Percentiles rank a stretch among this genome's conserved stretches.
These are phyloP conservation scores for Phoma sp. DNA, from an alignment of 2,329 filamentous ascomycete species.

Conservation along the genomic window DNA sequence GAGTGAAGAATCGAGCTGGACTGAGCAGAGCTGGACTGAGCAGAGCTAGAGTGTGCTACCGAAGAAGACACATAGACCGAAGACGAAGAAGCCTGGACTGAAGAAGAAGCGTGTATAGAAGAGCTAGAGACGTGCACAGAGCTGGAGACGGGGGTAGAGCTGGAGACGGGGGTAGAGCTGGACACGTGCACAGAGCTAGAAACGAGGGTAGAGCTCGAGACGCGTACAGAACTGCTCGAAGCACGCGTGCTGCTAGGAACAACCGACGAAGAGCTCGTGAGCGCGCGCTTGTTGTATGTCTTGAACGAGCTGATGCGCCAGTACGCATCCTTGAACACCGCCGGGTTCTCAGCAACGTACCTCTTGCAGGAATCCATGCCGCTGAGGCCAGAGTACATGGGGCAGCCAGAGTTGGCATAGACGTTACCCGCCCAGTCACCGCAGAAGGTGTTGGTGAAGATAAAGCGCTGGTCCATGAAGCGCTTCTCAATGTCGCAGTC, in stretches of 20 bases:
- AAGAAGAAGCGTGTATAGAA: neutral
- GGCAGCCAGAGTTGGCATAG: conserved; percentile 67
- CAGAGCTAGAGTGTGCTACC: neutral
- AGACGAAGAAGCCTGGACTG: neutral
- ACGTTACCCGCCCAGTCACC: conserved; percentile 81
- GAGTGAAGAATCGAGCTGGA: neutral
- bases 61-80: neutral
- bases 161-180: neutral
- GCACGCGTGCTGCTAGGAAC: conserved; percentile 12
- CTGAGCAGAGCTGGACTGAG: neutral
- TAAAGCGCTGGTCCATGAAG: conserved; percentile 75
- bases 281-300: conserved; percentile 25
- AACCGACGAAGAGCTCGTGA: conserved; percentile 23
- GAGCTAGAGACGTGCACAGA: neutral
- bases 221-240: conserved; percentile 13
- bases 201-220: neutral
- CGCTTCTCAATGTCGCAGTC: conserved; percentile 73
- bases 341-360: conserved; percentile 73
- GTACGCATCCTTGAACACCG: conserved; percentile 72
- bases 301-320: conserved; percentile 65
- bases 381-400: conserved; percentile 21
- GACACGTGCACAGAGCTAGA: neutral
- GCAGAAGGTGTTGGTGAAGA: conserved; percentile 86
- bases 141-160: neutral
- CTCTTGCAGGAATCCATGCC: conserved; percentile 62